Percentiles rank a stretch among this genome's conserved stretches.
Evolutionary conservation across 192 early-diverging fungal species (phyloP).

Genomic region (Coemansia sp.): DNA sequence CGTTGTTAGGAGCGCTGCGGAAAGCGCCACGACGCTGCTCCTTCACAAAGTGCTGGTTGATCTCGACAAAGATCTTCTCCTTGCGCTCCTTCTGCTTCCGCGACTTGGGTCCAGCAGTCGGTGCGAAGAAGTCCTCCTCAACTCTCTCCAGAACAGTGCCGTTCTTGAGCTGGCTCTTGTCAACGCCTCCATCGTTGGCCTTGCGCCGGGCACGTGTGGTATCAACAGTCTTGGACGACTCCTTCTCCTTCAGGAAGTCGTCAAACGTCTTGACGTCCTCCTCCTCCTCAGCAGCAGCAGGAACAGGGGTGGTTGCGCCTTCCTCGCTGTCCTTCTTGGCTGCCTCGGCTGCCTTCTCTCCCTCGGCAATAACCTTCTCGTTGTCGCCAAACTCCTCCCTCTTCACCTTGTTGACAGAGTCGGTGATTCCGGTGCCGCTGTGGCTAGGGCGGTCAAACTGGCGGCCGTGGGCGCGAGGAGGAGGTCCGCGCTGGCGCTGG

Average conservation of each 20-base stretch:
- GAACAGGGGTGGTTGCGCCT: slow-evolving; percentile 36
- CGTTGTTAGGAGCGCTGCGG: slow-evolving; percentile 54
- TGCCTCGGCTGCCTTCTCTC: slow-evolving; percentile 41
- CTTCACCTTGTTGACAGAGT: slow-evolving; percentile 90
- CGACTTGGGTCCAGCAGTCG: slow-evolving; percentile 54
- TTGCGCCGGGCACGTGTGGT: slow-evolving; percentile 66
- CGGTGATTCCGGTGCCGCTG: slow-evolving; percentile 72
- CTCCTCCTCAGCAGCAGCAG: slow-evolving; percentile 68
- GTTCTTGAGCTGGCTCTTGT: slow-evolving; percentile 81
- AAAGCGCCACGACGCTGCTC: slow-evolving; percentile 63
- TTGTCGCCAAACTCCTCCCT: slow-evolving; percentile 72
- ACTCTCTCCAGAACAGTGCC: slow-evolving; percentile 68
- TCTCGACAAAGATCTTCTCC: slow-evolving; percentile 73
- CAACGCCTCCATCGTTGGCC: slow-evolving; percentile 87
- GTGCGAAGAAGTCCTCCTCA: slow-evolving; percentile 75
- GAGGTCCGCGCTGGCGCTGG: slow-evolving; percentile 53
- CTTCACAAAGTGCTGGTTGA: slow-evolving; percentile 81
- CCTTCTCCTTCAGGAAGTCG: slow-evolving; percentile 79
- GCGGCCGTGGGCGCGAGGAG: slow-evolving; percentile 64
- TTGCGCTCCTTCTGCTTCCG: slow-evolving; percentile 66
- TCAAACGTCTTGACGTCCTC: slow-evolving; percentile 83
- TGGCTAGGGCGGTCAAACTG: slow-evolving; percentile 90
- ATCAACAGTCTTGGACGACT: slow-evolving; percentile 54
- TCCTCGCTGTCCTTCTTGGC: slow-evolving; percentile 50
- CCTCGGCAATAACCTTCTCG: slow-evolving; percentile 38